Evolutionary conservation across 345 rosid genomes (phyloP).

Genomic region (Lepidium aucheri): DNA sequence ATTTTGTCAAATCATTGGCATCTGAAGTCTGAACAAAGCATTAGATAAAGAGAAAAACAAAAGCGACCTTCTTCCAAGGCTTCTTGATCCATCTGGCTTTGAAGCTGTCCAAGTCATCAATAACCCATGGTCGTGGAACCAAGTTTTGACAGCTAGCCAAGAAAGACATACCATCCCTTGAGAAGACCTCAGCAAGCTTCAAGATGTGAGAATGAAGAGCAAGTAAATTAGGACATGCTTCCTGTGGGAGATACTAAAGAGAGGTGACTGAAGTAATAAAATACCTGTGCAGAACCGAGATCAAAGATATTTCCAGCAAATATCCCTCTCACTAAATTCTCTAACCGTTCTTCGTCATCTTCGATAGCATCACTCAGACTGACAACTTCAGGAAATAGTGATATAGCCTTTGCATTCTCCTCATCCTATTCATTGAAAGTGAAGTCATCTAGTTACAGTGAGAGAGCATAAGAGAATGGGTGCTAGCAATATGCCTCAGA

Average conservation of each 20-base stretch:
- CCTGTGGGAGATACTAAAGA: not conserved
- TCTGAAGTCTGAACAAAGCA: not conserved
- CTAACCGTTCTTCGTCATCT: slow-evolving; percentile 54
- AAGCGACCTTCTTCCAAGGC: slow-evolving; percentile 83
- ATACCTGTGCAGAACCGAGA: slow-evolving; percentile 94
- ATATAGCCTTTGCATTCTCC: slow-evolving; percentile 94
- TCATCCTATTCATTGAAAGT: slow-evolving; percentile 49
- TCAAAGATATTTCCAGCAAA: slow-evolving; percentile 98
- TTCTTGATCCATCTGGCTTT: slow-evolving; percentile 70
- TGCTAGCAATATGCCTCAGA: not conserved
- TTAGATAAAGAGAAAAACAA: not conserved
- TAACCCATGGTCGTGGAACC: slow-evolving; percentile 90
- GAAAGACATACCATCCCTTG: slow-evolving; percentile 91
- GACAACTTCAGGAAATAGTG: slow-evolving; percentile 65
- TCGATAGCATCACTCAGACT: slow-evolving; percentile 66
- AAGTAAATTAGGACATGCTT: slow-evolving; percentile 3
- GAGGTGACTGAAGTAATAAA: not conserved
- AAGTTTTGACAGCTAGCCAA: slow-evolving; percentile 82
- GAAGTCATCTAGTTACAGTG: not conserved
- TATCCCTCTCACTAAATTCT: slow-evolving; percentile 64
- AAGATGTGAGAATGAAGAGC: slow-evolving; percentile 12
- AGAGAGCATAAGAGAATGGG: not conserved
- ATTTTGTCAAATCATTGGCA: not conserved
- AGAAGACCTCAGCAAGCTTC: slow-evolving; percentile 98
- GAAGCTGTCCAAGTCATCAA: slow-evolving; percentile 83